phyloP scores from a whole-genome alignment of 2,329 filamentous ascomycete species.

The Fusarium albidum region DNA sequence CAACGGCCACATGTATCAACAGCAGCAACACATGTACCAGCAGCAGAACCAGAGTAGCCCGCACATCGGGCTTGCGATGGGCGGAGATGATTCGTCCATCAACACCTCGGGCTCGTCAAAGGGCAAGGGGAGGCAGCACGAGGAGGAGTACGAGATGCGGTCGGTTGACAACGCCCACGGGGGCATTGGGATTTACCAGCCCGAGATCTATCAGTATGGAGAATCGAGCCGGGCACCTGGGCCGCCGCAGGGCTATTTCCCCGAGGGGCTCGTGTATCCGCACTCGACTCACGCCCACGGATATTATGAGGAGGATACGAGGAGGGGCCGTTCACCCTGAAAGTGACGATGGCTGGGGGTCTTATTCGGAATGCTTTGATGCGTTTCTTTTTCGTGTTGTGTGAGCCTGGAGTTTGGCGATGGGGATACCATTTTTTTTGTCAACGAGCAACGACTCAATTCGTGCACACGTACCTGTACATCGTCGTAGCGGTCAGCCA shows the following conservation, averaged over 20 bases:
- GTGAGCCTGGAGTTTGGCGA: conserved; percentile 24
- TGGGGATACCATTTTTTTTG: conserved; percentile 19
- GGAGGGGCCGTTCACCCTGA: conserved; percentile 8
- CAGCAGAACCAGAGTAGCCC: conserved; percentile 15
- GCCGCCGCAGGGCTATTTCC: conserved; percentile 15
- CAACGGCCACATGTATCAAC: conserved; percentile 8
- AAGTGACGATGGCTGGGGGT: not conserved
- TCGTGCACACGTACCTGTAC: not conserved
- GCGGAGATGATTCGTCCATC: conserved; percentile 23
- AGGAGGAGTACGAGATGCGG: conserved; percentile 59
- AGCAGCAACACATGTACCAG: conserved; percentile 10
- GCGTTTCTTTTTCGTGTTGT: conserved; percentile 2
- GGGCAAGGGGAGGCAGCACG: conserved; percentile 37
- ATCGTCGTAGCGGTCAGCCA: not conserved
- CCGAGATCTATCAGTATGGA: not conserved
- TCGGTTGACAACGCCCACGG: conserved; percentile 51
- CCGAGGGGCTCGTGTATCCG: conserved; percentile 2
- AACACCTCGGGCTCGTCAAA: conserved; percentile 15
- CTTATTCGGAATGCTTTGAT: not conserved
- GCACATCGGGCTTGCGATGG: conserved; percentile 16
- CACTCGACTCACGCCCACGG: conserved; percentile 4
- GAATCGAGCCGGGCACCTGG: conserved; percentile 5
- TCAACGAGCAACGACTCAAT: conserved; percentile 11
- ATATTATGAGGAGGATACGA: conserved; percentile 8
- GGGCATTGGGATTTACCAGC: conserved; percentile 18